Conservation (phyloP, 495 filamentous ascomycete genomes). For the Penicillium egyptiacum region DNA sequence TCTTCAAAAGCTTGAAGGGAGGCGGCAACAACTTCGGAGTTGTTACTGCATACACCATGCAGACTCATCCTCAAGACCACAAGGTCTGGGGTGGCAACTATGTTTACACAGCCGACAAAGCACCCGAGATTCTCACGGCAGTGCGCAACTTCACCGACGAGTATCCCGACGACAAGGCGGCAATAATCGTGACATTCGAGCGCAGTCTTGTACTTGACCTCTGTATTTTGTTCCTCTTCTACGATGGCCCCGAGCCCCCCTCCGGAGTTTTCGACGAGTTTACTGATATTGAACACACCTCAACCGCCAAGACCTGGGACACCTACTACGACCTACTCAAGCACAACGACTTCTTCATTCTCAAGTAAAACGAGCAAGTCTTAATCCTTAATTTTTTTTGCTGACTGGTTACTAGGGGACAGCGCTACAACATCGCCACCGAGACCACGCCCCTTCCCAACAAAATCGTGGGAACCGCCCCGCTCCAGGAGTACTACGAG, state of each 20-base stretch:
- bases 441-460: conserved; percentile 57
- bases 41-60: conserved; percentile 55
- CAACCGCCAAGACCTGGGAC: conserved; percentile 52
- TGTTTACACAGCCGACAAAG: conserved; percentile 45
- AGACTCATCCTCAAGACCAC: conserved; percentile 42
- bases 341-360: conserved; percentile 39
- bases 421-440: conserved; percentile 56
- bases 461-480: conserved; percentile 35
- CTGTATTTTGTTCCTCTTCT: conserved; percentile 64
- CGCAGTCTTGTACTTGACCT: conserved; percentile 50
- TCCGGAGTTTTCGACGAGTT: conserved; percentile 57
- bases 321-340: conserved; percentile 52
- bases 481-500: conserved; percentile 49
- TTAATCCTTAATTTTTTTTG: neutral
- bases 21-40: conserved; percentile 62
- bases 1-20: conserved; percentile 58
- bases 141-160: conserved; percentile 54
- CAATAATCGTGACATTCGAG: conserved; percentile 55
- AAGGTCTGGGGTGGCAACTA: conserved; percentile 57
- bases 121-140: conserved; percentile 43
- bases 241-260: conserved; percentile 57
- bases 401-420: conserved; percentile 34
- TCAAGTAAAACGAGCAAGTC: conserved; percentile 28
- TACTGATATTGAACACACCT: conserved; percentile 47
- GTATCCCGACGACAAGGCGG: conserved; percentile 52